These are phyloP conservation scores for Penstemon barbatus DNA, from an alignment of 257 asterid genomes.

Conservation along the genomic window DNA sequence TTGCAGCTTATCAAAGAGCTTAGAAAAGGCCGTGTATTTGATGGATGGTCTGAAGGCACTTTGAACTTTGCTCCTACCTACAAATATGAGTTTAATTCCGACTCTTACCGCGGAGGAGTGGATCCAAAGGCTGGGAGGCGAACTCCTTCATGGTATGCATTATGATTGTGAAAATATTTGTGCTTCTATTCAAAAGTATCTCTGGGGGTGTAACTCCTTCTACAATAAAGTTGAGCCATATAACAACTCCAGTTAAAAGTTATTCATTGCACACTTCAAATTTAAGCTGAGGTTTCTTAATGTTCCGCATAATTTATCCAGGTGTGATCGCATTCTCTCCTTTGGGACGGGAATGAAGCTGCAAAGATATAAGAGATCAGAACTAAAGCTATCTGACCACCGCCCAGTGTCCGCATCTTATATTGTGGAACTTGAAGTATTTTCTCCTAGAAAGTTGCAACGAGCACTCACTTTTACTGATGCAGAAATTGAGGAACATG, in stretches of 20 bases:
- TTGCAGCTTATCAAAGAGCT: constrained; percentile 80
- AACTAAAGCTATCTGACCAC: constrained; percentile 81
- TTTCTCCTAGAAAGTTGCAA: constrained; percentile 77
- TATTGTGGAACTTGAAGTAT: constrained; percentile 83
- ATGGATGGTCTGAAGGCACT: constrained; percentile 96
- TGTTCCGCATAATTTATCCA: constrained; percentile 28
- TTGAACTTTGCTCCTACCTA: constrained; percentile 88
- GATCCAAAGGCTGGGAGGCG: constrained; percentile 78
- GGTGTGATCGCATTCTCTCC: constrained; percentile 95
- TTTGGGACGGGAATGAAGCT: constrained; percentile 78
- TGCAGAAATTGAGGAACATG: constrained; percentile 82
- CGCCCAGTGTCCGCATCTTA: constrained; percentile 85
- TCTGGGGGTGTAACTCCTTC: not conserved
- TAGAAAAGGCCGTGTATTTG: constrained; percentile 77
- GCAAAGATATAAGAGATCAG: constrained; percentile 66
- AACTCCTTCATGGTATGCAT: constrained; percentile 91
- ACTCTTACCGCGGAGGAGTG: constrained; percentile 58
- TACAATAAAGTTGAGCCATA: not conserved
- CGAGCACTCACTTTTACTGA: constrained; percentile 85
- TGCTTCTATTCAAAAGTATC: not conserved
- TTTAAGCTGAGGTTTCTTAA: not conserved
- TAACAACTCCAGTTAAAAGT: not conserved
- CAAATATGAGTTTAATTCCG: constrained; percentile 74
- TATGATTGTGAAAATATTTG: constrained; percentile 9
- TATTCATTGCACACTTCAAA: not conserved